These are phyloP conservation scores for Phytophthora pinifolia DNA, from an alignment of 352 stramenopile species.

Conservation along the genomic window DNA sequence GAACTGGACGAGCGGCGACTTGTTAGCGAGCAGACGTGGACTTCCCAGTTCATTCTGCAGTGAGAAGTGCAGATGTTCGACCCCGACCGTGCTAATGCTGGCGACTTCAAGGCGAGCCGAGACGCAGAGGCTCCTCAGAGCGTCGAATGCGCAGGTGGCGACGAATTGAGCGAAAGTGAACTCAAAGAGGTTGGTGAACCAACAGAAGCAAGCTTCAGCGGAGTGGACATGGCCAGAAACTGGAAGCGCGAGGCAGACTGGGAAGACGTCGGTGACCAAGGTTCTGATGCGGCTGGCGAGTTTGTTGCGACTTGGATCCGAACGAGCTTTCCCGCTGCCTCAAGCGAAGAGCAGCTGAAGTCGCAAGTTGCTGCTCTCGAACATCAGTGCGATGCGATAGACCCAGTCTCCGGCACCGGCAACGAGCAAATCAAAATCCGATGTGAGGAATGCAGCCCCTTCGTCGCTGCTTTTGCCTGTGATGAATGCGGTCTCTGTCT, in stretches of 20 bases:
- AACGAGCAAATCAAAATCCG: background rate
- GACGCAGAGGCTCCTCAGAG: background rate
- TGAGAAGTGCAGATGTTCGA: constrained; percentile 7
- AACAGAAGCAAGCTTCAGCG: background rate
- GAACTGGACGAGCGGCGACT: background rate
- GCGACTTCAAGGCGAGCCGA: background rate
- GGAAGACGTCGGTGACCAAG: background rate
- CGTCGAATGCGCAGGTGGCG: background rate
- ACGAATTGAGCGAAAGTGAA: background rate
- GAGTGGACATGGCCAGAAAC: background rate
- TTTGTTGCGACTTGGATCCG: constrained; percentile 41
- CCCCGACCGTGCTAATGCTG: background rate
- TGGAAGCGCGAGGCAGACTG: background rate
- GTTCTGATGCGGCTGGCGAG: background rate
- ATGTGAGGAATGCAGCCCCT: constrained; percentile 64
- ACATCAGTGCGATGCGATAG: background rate
- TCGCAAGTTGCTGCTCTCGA: constrained; percentile 1
- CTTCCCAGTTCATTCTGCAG: background rate
- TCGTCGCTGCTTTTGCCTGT: constrained; percentile 33
- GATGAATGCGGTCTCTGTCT: constrained; percentile 46
- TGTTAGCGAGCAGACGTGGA: no score
- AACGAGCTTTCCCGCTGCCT: constrained; percentile 34
- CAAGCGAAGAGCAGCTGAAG: constrained; percentile 25
- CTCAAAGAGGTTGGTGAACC: background rate
- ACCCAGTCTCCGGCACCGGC: background rate